Conservation (phyloP, 345 rosid species). For the Euphorbia peplus region DNA sequence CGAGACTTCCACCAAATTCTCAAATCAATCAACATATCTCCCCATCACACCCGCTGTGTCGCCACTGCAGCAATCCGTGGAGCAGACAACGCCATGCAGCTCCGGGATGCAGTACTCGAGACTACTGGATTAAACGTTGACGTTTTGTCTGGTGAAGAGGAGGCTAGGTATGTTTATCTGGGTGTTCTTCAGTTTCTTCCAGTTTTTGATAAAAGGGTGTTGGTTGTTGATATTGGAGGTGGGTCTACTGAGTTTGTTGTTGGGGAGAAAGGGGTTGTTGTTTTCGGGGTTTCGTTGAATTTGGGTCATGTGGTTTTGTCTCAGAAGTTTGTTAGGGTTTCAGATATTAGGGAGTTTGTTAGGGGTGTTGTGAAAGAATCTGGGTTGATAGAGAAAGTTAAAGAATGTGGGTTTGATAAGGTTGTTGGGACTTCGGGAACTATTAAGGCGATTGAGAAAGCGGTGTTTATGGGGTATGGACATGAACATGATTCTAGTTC, state of each 20-base stretch:
- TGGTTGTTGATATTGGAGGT: conserved; percentile 67
- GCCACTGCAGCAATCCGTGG: conserved; percentile 66
- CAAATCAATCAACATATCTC: conserved; percentile 28
- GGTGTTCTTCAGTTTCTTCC: conserved; percentile 68
- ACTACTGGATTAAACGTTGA: conserved; percentile 37
- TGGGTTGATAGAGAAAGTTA: conserved; percentile 42
- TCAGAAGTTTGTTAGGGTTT: conserved; percentile 34
- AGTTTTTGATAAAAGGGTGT: conserved; percentile 41
- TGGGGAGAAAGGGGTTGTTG: conserved; percentile 49
- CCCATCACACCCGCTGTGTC: conserved; percentile 41
- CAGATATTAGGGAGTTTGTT: conserved; percentile 44
- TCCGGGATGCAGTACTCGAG: conserved; percentile 33
- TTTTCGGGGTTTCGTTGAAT: conserved; percentile 45
- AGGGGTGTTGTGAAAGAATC: conserved; percentile 40
- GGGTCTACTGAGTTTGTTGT: conserved; percentile 70
- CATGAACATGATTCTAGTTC: conserved; percentile 21
- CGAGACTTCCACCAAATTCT: conserved; percentile 36
- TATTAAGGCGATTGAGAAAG: conserved; percentile 57
- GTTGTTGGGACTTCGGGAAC: conserved; percentile 71
- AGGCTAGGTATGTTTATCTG: conserved; percentile 50
- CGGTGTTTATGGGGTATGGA: conserved; percentile 46
- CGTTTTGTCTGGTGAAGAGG: conserved; percentile 62
- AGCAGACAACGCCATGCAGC: conserved; percentile 41
- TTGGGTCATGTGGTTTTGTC: conserved; percentile 65
- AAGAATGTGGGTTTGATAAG: conserved; percentile 46